A percentile compares a stretch with the other conserved stretches of the same genome.
phyloP scores from a whole-genome alignment of 2,329 filamentous ascomycete species.

The Talaromyces sp. region DNA sequence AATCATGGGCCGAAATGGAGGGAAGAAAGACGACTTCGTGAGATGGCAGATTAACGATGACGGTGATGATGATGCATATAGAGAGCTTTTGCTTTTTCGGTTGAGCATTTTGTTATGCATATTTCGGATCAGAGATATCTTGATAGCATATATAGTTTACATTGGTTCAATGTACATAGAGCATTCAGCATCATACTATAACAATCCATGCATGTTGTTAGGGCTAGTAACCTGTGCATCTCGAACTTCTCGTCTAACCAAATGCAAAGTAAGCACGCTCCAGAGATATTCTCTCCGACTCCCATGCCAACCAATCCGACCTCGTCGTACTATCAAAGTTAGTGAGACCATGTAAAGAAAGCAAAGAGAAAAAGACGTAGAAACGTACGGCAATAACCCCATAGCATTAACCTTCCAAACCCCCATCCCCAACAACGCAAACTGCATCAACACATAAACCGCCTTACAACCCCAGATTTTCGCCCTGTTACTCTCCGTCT shows the following conservation, averaged over 20 bases:
- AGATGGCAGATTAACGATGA: slow-evolving; percentile 10
- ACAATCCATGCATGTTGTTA: neutral
- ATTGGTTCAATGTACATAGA: neutral
- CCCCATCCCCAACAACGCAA: slow-evolving; percentile 76
- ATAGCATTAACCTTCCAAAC: slow-evolving; percentile 97
- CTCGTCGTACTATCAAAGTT: slow-evolving; percentile 68
- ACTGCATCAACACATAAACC: slow-evolving; percentile 82
- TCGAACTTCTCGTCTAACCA: slow-evolving; percentile 20
- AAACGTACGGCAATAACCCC: slow-evolving; percentile 81
- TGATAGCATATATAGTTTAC: neutral
- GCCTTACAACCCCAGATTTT: slow-evolving; percentile 80
- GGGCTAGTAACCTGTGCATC: neutral
- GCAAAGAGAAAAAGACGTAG: neutral
- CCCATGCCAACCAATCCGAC: slow-evolving; percentile 98
- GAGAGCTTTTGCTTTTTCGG: neutral
- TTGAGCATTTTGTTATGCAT: neutral
- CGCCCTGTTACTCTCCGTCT: slow-evolving; percentile 71
- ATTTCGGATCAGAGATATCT: neutral
- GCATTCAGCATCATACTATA: neutral
- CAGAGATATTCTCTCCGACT: slow-evolving; percentile 66
- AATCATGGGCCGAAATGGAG: slow-evolving; percentile 44
- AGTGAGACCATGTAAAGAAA: slow-evolving; percentile 26
- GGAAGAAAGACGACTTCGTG: slow-evolving; percentile 35
- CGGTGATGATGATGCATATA: neutral
- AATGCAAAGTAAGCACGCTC: slow-evolving; percentile 65